A percentile compares a stretch with the other conserved stretches of the same genome.
Conservation (phyloP, 148 eudicot genomes). For the Rhododendron mucronatum region DNA sequence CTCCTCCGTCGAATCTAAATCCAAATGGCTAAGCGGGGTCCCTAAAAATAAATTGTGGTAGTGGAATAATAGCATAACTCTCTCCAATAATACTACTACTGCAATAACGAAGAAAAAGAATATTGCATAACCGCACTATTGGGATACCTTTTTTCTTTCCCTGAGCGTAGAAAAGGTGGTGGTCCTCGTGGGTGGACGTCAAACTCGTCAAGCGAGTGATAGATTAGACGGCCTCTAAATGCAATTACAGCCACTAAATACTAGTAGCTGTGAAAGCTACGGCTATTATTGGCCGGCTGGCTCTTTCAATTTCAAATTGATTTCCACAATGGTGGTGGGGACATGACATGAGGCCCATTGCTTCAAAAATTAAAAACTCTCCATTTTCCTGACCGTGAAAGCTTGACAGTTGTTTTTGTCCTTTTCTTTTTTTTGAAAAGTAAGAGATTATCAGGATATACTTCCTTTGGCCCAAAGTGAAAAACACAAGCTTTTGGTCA, state of each 20-base stretch:
- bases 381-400: neutral
- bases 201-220: no score
- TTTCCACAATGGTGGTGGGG: neutral
- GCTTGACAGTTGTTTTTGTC: neutral
- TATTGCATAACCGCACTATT: neutral
- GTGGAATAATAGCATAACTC: neutral
- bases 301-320: neutral
- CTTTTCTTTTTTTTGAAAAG: neutral
- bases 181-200: no score
- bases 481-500: neutral
- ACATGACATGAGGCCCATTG: neutral
- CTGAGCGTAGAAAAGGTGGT: no score
- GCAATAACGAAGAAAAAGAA: neutral
- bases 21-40: neutral
- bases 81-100: neutral
- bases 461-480: neutral
- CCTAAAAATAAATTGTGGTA: neutral
- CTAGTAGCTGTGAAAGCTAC: neutral
- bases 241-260: neutral
- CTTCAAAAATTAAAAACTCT: neutral
- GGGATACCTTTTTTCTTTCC: no score
- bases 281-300: neutral
- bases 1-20: neutral
- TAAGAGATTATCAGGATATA: neutral
- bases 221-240: neutral